Evolutionary conservation across 208 protist species (phyloP), one percentile per base, ranked within the genome.

Genomic region (Porcisia deanei): DNA sequence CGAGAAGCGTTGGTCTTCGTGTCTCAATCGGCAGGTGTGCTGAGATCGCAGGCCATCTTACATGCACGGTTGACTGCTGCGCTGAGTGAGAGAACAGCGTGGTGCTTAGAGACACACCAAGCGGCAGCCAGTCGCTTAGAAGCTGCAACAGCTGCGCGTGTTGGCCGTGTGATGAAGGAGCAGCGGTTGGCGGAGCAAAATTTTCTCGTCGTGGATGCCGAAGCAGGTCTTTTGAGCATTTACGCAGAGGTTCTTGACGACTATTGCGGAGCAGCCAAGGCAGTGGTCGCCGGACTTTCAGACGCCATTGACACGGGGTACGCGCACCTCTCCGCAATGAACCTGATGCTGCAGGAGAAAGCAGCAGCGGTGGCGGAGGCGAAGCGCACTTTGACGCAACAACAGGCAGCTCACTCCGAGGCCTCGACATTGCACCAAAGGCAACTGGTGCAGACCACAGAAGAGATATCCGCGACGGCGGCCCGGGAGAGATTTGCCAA

Each of bases 201-300:
- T 7, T 61, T 57, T 34, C 25, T 55, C 34, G 12, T 6, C 9
- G 30, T 72, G 4, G 12, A 71, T 25, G 39, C 77, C 8, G 12
- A 64, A 18, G 8, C 16, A 14, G 55, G 0, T 22, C 25, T 73
- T 16, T 4, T 66, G 16, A 37, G 34, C 22, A 16, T 67, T 7
- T 81, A 81, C 71, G 45, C 39, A 4, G 71, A 71, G 16, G 25
- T 9, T 12, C 41, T 81, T 4, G 45, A 52, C 37, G 47, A 5
- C 0, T 12, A 9, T 7, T 76, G 77, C 45, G 64, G 12, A 4
- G 20, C 43, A 18, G 77, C 77, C 25, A 64, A 64, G n/a, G 59
- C 8, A 47, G 72, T 52, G 47, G 77, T 78, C n/a, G 63, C 49
- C 4, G 65, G 52, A n/a, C 67, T 85, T 55, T 69, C 82, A 4